Conservation (phyloP, 202 grass and related monocot species). For the Bolboschoenoplectus hybrid region DNA sequence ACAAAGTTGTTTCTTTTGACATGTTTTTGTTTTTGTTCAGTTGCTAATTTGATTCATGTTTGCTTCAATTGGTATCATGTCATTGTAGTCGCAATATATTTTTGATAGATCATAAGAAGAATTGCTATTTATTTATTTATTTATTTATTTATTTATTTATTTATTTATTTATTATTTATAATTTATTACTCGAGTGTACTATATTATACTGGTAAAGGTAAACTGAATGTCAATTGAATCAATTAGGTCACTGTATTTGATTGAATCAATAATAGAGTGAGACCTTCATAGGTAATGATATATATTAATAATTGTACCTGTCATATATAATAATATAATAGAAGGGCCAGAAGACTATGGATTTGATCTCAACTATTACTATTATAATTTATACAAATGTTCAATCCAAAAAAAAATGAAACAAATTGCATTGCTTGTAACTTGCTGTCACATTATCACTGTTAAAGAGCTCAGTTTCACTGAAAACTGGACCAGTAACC, state of each 20-base stretch:
- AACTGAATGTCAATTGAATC: background rate
- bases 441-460: no score
- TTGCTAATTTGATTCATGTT: background rate
- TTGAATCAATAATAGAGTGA: background rate
- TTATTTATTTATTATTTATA: background rate
- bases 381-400: no score
- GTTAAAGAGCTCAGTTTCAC: no score
- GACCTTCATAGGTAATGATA: background rate
- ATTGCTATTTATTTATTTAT: background rate
- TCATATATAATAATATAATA: background rate
- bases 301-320: background rate
- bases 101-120: background rate
- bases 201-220: background rate
- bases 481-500: no score
- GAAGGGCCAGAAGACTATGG: no score
- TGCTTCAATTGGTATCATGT: background rate
- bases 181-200: background rate
- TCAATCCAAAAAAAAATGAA: no score
- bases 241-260: background rate
- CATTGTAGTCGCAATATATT: background rate
- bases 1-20: background rate
- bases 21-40: conserved; percentile 5
- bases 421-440: no score
- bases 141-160: background rate
- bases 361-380: no score